Evolutionary conservation across 2,329 filamentous ascomycete species (phyloP).

Genomic region (Fusarium anthophilum): DNA sequence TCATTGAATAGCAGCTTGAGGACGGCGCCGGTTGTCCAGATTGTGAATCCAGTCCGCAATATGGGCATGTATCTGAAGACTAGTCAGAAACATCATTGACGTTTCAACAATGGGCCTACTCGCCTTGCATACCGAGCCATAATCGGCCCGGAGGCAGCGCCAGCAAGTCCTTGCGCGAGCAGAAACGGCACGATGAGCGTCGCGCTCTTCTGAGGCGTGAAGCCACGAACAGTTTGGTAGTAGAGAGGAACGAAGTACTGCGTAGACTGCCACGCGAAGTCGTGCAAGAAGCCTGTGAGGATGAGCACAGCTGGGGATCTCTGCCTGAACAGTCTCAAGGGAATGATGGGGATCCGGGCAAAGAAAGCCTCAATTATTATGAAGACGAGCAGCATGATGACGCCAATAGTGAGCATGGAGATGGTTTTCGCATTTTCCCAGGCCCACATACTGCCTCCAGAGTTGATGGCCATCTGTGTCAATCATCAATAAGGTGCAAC

Average conservation of each 20-base stretch:
- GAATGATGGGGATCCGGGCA: conserved; percentile 80
- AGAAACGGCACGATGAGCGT: not conserved
- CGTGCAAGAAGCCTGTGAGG: not conserved
- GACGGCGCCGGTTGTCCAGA: not conserved
- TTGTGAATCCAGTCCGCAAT: not conserved
- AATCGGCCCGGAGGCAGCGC: not conserved
- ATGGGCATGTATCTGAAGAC: not conserved
- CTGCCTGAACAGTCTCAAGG: conserved; percentile 42
- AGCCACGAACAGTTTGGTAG: not conserved
- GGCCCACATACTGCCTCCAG: conserved; percentile 45
- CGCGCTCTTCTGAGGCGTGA: not conserved
- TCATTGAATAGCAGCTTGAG: not conserved
- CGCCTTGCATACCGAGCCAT: not conserved
- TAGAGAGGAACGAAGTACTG: not conserved
- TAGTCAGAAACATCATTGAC: rapidly evolving
- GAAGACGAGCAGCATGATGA: conserved; percentile 68
- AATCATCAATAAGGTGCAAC: rapidly evolving
- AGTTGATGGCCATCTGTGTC: not conserved
- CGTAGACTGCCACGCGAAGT: conserved; percentile 9
- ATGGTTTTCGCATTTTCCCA: conserved; percentile 77
- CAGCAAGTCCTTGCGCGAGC: not conserved
- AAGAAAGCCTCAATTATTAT: conserved; percentile 74
- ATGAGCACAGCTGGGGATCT: not conserved
- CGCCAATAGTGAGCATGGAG: conserved; percentile 76
- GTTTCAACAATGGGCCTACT: rapidly evolving